Base-by-base conservation (phyloP, 768 basidiomycete genomes). In the Suillus tomentosus region DNA sequence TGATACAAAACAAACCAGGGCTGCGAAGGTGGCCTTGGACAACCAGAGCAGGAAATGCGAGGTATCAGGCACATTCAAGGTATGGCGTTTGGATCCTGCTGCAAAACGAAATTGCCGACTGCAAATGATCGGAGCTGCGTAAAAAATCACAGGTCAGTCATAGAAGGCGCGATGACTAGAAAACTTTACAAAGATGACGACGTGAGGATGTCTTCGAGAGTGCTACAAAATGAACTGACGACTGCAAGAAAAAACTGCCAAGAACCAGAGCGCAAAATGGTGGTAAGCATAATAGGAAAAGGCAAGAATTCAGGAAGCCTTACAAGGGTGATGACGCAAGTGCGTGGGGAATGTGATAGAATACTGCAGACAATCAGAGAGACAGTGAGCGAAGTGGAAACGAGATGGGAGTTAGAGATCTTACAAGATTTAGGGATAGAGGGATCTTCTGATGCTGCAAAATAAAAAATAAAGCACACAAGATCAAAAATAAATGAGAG, bases 221-320 rank as follows among this genome's bases (percentile, higher is more conserved):
- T 54, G 53, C 53, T 54, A 31, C 31, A 54, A 54, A 34, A 54
- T 54, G 31, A 54, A 36, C 34, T 36, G 53, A 54, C 53, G 53
- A 36, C 53, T 54, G 53, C 53, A 36, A 54, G 34, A n/a, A 36
- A 36, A n/a, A 53, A 54, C 53, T 54, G 19, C 11, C 19, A 36
- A 61, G 68, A 10, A 22, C 45, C 53, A 2, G 58, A 66, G 24
- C 62, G 64, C 48, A 66, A 22, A 67, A 58, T 63, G 47, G 60
- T 60, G 56, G 66, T 65, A 60, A 69, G 69, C 60, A 67, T 27
- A 3, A 6, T 36, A 37, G 34, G 11, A n/a, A 54, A 34, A n/a
- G 1, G 36, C 6, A n/a, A 36, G 31, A 54, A 37, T 34, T 54
- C 19, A 13, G 19, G n/a, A 34, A 54, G 31, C 53, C 19, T 50